Evolutionary conservation across 176 grass and related monocot species (phyloP), one percentile per base, ranked within the genome.

Genomic region (Musa beccarii): DNA sequence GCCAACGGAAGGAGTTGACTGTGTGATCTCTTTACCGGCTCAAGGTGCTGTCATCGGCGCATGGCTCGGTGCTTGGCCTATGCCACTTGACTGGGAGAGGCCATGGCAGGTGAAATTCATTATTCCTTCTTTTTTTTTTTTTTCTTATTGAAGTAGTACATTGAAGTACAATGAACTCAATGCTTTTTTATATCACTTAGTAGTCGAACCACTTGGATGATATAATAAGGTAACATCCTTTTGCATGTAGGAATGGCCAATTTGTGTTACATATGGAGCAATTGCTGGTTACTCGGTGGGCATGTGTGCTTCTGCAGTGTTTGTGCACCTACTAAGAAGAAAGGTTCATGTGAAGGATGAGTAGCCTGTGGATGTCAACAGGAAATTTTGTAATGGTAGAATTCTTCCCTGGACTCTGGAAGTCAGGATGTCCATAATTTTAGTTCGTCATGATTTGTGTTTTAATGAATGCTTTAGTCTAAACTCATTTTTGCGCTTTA

Each of bases 11-110:
- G 73, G n/a, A 70, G 76, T 75, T 14, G 75, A 91, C 78, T 91
- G 82, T 71, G 82, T 99, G 88, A 85, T 94, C 53, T 92, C 86
- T 69, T 83, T 81, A n/a, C 91, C 95, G 72, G 89, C 84, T 52
- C 79, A 89, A 84, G 95, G 91, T 76, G 86, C 95, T 82, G 74
- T 99, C 52, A 55, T 99, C 26, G 95, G 95, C 83, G 90, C 88
- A 74, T 99, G 95, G 95, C 64, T 99, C 54, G 86, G 91, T 82
- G 88, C 88, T 81, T 99, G 90, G 88, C 90, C 95, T 57, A 99
- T 94, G 95, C 95, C 90, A 52, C 95, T 99, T 73, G 95, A 99
- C 55, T 94, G 90, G 95, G 95, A 99, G 72, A 94, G 88, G 53
- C 80, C 84, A 55, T 94, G 95, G 90, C 95, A 99, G 95, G 91